These are phyloP conservation scores for Terana coerulea DNA, from an alignment of 768 basidiomycete genomes.

Conservation along the genomic window DNA sequence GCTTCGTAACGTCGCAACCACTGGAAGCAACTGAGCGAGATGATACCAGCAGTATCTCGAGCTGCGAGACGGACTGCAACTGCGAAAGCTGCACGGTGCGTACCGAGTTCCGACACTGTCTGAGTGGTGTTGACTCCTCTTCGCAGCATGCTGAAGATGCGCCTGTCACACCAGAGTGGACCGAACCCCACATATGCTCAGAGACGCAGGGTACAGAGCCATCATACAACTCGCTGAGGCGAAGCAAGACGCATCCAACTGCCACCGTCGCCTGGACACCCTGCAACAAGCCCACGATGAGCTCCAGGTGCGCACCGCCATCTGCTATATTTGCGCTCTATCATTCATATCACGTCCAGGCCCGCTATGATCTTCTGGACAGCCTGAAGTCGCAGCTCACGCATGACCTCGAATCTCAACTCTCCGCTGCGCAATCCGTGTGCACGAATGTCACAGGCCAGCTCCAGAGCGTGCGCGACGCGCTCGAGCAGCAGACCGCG, in stretches of 20 bases:
- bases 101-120: not conserved
- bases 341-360: not conserved
- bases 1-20: not conserved
- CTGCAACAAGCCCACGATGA: not conserved
- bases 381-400: too few species aligned
- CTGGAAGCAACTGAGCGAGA: not conserved
- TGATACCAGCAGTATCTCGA: not conserved
- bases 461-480: not conserved
- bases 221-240: constrained; percentile 12
- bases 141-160: not conserved
- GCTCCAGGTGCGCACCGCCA: constrained; percentile 4
- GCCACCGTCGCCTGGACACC: not conserved
- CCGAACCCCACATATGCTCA: not conserved
- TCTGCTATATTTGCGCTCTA: not conserved
- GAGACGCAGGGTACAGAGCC: constrained; percentile 5
- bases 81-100: not conserved
- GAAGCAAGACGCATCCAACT: not conserved
- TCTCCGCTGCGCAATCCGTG: too few species aligned
- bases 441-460: not conserved
- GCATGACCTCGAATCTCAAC: too few species aligned
- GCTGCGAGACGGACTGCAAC: not conserved
- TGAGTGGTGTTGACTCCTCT: not conserved
- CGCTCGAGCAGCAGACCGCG: not conserved
- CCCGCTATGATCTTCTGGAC: too few species aligned
- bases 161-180: not conserved